Evolutionary conservation across 768 basidiomycete genomes (phyloP).

Genomic region (Roridomyces roridus): DNA sequence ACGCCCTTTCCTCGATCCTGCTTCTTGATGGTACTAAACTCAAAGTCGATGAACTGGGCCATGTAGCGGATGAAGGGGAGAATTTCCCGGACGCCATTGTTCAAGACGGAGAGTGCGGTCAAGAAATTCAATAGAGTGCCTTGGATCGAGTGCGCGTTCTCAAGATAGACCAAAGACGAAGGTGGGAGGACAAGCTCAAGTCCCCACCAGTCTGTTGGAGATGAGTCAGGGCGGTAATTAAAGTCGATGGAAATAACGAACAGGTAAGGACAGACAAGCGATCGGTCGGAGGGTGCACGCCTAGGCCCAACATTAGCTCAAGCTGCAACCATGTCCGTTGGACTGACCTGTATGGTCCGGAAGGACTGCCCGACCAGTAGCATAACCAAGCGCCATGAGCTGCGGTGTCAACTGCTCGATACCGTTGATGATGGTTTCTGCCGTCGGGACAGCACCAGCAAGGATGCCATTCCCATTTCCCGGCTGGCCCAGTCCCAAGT

Average conservation of each 20-base stretch:
- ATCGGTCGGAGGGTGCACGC: conserved; percentile 75
- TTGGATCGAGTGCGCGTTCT: conserved; percentile 68
- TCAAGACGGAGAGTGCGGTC: conserved; percentile 71
- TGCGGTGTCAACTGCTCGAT: conserved; percentile 76
- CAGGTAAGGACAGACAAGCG: conserved; percentile 82
- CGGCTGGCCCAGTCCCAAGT: conserved; percentile 78
- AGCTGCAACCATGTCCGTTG: conserved; percentile 7
- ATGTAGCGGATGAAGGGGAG: conserved; percentile 84
- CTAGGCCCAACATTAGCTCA: conserved; percentile 32
- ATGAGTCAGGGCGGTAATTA: conserved; percentile 8
- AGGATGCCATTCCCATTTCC: conserved; percentile 70
- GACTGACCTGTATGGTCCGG: conserved; percentile 69
- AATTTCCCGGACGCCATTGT: conserved; percentile 81
- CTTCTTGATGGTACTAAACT: conserved; percentile 67
- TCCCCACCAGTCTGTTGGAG: conserved; percentile 85
- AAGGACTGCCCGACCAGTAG: conserved; percentile 66
- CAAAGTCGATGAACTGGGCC: conserved; percentile 77
- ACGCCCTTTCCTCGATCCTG: conserved; percentile 79
- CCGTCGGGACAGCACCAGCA: conserved; percentile 77
- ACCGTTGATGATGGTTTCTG: conserved; percentile 73
- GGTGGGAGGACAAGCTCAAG: conserved; percentile 79
- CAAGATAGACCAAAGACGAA: conserved; percentile 66
- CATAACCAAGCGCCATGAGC: conserved; percentile 79
- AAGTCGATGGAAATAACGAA: conserved; percentile 29
- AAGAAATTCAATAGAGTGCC: conserved; percentile 74